phyloP scores from a whole-genome alignment of 768 basidiomycete genomes.

The Cubamyces lactineus region DNA sequence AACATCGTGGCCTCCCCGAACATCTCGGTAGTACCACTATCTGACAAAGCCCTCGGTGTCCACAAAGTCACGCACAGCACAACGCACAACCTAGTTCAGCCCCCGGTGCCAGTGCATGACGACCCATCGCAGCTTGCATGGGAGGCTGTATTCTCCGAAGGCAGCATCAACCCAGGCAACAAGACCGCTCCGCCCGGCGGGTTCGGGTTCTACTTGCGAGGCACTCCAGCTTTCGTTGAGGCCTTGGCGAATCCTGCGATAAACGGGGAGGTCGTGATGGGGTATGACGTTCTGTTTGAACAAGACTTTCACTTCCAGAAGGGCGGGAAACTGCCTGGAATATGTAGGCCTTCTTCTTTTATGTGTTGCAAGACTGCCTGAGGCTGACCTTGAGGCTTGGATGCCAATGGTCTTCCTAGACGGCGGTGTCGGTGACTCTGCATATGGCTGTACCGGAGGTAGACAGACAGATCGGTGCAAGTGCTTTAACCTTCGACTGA shows the following conservation, averaged over 20 bases:
- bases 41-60: constrained; percentile 51
- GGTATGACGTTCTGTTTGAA: constrained; percentile 69
- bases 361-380: too few species aligned
- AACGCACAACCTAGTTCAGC: constrained; percentile 35
- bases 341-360: constrained; percentile 51
- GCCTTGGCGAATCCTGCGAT: constrained; percentile 32
- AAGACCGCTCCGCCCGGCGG: constrained; percentile 55
- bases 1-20: constrained; percentile 26
- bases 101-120: constrained; percentile 31
- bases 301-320: constrained; percentile 68
- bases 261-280: constrained; percentile 53
- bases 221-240: constrained; percentile 48
- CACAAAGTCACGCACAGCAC: constrained; percentile 49
- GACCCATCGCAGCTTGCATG: constrained; percentile 43
- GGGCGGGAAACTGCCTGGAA: constrained; percentile 77
- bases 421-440: constrained; percentile 57
- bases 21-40: constrained; percentile 37
- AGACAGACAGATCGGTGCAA: constrained; percentile 60
- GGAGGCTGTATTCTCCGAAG: constrained; percentile 64
- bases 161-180: constrained; percentile 59
- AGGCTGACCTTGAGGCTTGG: too few species aligned
- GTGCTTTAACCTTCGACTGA: constrained; percentile 71
- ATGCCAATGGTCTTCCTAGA: too few species aligned
- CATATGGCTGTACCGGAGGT: constrained; percentile 73
- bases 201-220: constrained; percentile 70